phyloP scores from a whole-genome alignment of 1,139 yeast species.

The Yamadazyma conglobata region DNA sequence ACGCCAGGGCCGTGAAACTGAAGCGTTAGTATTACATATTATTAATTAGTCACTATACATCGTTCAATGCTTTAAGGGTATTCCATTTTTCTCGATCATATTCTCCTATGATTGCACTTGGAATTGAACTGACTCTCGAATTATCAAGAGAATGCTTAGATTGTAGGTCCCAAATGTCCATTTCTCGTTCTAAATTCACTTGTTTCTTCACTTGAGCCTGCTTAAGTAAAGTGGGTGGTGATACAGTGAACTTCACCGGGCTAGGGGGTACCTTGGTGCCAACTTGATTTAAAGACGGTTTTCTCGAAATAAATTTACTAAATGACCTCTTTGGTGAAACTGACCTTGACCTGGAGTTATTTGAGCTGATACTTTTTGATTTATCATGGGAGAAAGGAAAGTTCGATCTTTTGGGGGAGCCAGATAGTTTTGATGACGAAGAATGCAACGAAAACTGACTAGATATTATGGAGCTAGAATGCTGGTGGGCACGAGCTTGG shows the following conservation, averaged over 20 bases:
- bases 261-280: neutral
- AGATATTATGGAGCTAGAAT: slow-evolving; percentile 28
- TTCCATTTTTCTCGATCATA: slow-evolving; percentile 67
- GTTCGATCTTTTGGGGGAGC: slow-evolving; percentile 13
- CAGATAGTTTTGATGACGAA: slow-evolving; percentile 14
- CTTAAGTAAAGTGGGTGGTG: slow-evolving; percentile 17
- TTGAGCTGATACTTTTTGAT: slow-evolving; percentile 1
- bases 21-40: too few species aligned
- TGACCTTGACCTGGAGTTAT: slow-evolving; percentile 5
- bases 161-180: slow-evolving; percentile 34
- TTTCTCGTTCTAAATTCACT: slow-evolving; percentile 15
- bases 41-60: slow-evolving; percentile 7
- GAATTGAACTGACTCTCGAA: slow-evolving; percentile 48
- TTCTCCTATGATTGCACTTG: slow-evolving; percentile 59
- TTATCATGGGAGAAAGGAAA: slow-evolving; percentile 13
- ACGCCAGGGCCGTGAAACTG: too few species aligned
- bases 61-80: slow-evolving; percentile 33
- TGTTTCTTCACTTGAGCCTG: slow-evolving; percentile 16
- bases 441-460: slow-evolving; percentile 29
- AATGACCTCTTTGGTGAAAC: slow-evolving; percentile 10
- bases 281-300: slow-evolving; percentile 2
- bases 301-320: slow-evolving; percentile 7
- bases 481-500: slow-evolving; percentile 20
- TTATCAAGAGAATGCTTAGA: slow-evolving; percentile 36
- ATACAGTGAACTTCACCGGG: slow-evolving; percentile 3